Evolutionary conservation across 208 protist species (phyloP).

Genomic region (Blechomonas ayalai): DNA sequence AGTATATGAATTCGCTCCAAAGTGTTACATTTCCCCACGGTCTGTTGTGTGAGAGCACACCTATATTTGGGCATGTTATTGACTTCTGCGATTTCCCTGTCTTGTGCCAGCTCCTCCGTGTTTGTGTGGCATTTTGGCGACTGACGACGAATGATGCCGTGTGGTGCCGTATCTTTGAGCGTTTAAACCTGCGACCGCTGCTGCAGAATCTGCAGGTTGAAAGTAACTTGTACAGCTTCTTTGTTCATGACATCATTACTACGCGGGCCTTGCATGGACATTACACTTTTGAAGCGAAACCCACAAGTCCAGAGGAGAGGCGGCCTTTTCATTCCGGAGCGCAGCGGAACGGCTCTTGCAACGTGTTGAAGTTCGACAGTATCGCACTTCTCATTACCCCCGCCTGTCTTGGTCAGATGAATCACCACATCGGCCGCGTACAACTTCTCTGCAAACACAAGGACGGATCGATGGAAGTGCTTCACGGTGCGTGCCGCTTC

Average conservation of each 20-base stretch:
- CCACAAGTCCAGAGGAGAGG: neutral
- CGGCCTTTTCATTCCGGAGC: neutral
- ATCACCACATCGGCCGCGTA: conserved; percentile 50
- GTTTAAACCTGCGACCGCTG: conserved; percentile 42
- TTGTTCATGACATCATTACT: conserved; percentile 55
- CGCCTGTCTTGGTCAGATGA: conserved; percentile 51
- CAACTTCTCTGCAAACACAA: conserved; percentile 59
- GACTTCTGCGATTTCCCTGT: conserved; percentile 30
- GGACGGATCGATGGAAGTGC: conserved; percentile 45
- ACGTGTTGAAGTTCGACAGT: conserved; percentile 24
- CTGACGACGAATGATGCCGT: conserved; percentile 31
- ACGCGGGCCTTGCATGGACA: conserved; percentile 57
- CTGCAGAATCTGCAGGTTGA: conserved; percentile 6
- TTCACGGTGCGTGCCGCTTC: conserved; percentile 65
- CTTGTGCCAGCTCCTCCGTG: conserved; percentile 33
- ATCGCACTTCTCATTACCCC: conserved; percentile 39
- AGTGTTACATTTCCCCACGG: no score
- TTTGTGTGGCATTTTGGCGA: conserved; percentile 19
- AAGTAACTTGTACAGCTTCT: conserved; percentile 47
- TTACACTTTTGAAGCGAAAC: conserved; percentile 30
- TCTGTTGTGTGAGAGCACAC: no score
- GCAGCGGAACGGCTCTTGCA: neutral
- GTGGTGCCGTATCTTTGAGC: conserved; percentile 31
- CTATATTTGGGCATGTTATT: conserved; percentile 13
- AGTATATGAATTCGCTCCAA: no score